Evolutionary conservation across 2,329 filamentous ascomycete species (phyloP).

Genomic region (Hypoxylon sp.): DNA sequence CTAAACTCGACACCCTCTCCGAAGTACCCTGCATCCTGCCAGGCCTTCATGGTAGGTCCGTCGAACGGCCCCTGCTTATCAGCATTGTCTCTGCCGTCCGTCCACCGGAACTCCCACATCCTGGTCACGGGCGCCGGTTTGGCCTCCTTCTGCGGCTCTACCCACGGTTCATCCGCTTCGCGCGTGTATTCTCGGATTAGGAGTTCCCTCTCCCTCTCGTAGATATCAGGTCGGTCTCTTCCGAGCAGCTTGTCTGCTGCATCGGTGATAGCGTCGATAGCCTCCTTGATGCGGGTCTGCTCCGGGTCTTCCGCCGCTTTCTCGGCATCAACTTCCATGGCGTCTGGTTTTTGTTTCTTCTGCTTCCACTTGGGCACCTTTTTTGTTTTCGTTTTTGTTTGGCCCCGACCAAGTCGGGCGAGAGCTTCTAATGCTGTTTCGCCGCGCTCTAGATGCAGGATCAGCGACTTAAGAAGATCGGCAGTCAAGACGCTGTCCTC

Average conservation of each 20-base stretch:
- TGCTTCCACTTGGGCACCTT: conserved; percentile 76
- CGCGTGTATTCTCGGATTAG: conserved; percentile 85
- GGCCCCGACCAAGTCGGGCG: conserved; percentile 80
- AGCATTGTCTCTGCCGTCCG: conserved; percentile 85
- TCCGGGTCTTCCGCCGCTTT: conserved; percentile 74
- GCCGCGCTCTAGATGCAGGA: conserved; percentile 79
- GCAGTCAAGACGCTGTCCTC: conserved; percentile 82
- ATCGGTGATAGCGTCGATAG: conserved; percentile 87
- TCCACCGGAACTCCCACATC: conserved; percentile 95
- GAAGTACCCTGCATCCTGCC: conserved; percentile 94
- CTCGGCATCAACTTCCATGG: conserved; percentile 79
- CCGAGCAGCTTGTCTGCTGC: conserved; percentile 90
- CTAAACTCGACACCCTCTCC: conserved; percentile 88
- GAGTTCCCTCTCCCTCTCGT: conserved; percentile 87
- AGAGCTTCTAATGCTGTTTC: conserved; percentile 93
- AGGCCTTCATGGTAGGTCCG: conserved; percentile 85
- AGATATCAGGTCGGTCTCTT: conserved; percentile 89
- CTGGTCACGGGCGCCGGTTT: conserved; percentile 48
- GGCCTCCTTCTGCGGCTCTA: conserved; percentile 59
- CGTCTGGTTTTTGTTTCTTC: conserved; percentile 73
- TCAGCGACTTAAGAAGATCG: conserved; percentile 81
- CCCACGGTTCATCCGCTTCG: conserved; percentile 91
- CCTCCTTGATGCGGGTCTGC: conserved; percentile 77
- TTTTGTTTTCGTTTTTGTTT: conserved; percentile 67
- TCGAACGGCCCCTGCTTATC: conserved; percentile 90